Evolutionary conservation across 495 filamentous ascomycete genomes (phyloP).

Genomic region (Hypoxylon perforatum): DNA sequence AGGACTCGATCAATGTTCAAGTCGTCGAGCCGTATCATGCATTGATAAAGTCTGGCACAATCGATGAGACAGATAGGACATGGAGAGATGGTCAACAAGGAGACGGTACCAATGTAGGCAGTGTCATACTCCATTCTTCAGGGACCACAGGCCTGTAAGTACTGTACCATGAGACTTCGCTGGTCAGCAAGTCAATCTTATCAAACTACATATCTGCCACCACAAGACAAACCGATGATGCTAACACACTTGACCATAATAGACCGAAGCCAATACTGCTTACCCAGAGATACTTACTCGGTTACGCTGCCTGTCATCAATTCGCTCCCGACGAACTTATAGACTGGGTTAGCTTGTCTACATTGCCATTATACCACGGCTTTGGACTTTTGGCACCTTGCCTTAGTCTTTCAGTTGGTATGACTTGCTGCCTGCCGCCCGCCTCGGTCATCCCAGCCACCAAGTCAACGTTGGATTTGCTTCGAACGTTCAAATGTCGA

Average conservation of each 20-base stretch:
- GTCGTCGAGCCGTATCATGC: slow-evolving; percentile 6
- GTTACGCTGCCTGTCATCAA: slow-evolving; percentile 49
- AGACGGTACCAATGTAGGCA: slow-evolving; percentile 47
- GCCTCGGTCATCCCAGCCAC: slow-evolving; percentile 44
- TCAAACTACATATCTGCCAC: no score
- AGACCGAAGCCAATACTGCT: slow-evolving; percentile 57
- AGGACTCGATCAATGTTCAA: slow-evolving; percentile 3
- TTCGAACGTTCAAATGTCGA: slow-evolving; percentile 36
- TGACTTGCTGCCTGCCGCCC: slow-evolving; percentile 51
- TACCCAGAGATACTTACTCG: slow-evolving; percentile 56
- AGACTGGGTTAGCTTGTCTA: slow-evolving; percentile 53
- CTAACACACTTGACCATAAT: neutral
- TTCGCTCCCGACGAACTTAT: slow-evolving; percentile 44
- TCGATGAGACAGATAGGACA: neutral
- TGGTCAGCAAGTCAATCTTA: no score
- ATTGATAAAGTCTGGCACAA: neutral
- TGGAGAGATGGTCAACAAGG: neutral
- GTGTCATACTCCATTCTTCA: slow-evolving; percentile 60
- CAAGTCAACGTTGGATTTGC: slow-evolving; percentile 43
- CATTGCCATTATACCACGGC: slow-evolving; percentile 56
- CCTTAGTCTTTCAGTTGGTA: slow-evolving; percentile 55
- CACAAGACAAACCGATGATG: neutral
- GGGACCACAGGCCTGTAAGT: slow-evolving; percentile 57
- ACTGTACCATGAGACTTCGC: neutral
- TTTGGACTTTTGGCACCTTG: slow-evolving; percentile 57